Percentiles rank a stretch among this genome's conserved stretches.
phyloP scores from a whole-genome alignment of 345 rosid species.

The Gossypium anomalum region DNA sequence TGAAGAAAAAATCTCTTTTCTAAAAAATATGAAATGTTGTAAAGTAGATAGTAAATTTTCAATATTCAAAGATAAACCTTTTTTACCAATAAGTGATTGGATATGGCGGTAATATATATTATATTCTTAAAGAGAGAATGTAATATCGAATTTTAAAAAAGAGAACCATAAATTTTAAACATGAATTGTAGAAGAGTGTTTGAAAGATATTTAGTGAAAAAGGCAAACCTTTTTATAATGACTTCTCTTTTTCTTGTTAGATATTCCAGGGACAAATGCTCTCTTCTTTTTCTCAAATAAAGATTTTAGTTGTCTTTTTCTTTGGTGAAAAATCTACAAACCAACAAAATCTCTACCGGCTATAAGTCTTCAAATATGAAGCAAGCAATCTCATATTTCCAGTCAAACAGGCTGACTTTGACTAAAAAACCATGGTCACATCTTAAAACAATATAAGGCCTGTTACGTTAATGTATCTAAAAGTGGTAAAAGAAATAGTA shows the following conservation, averaged over 20 bases:
- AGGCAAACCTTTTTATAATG: neutral
- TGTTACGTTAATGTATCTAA: neutral
- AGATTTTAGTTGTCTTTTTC: conserved; percentile 3
- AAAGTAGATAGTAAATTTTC: neutral
- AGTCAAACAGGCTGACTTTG: conserved; percentile 9
- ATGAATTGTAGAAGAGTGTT: too few species aligned
- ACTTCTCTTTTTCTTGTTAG: neutral
- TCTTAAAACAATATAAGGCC: neutral
- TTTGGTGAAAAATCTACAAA: conserved; percentile 4
- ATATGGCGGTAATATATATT: fast-evolving
- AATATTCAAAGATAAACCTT: neutral
- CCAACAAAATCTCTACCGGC: neutral
- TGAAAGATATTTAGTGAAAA: neutral
- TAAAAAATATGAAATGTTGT: neutral
- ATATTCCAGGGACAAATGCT: neutral
- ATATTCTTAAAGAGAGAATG: too few species aligned
- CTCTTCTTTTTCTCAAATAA: neutral
- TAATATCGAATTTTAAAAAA: too few species aligned
- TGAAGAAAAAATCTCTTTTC: too few species aligned
- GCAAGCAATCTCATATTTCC: neutral
- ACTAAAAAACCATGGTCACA: neutral
- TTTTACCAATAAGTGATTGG: too few species aligned
- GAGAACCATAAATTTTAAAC: too few species aligned
- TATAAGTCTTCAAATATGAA: neutral
- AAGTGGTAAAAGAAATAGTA: neutral